These are phyloP conservation scores for Colletotrichum scovillei DNA, from an alignment of 2,329 filamentous ascomycete genomes.

Conservation along the genomic window DNA sequence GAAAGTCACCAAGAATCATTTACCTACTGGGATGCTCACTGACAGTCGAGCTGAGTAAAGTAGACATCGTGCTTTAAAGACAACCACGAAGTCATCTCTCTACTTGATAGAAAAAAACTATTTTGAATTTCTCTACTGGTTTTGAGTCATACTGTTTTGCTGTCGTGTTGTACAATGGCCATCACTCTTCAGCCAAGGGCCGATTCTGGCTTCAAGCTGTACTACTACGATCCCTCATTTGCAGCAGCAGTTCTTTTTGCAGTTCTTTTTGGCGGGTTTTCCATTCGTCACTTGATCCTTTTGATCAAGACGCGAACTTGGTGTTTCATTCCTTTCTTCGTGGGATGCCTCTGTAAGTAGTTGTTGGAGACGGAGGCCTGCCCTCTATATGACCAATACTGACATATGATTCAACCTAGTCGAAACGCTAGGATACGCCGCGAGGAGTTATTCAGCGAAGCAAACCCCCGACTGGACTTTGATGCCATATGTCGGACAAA, in stretches of 20 bases:
- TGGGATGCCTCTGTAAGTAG: conserved; percentile 60
- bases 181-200: too few relatives aligned
- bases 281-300: conserved; percentile 51
- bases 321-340: conserved; percentile 63
- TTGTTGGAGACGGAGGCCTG: not conserved
- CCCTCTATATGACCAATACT: not conserved
- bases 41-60: too few relatives aligned
- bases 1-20: too few relatives aligned
- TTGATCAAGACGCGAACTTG: conserved; percentile 55
- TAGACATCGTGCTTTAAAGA: too few relatives aligned
- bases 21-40: too few relatives aligned
- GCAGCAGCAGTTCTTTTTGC: conserved; percentile 55
- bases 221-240: conserved; percentile 59
- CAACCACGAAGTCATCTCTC: too few relatives aligned
- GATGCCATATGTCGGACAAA: conserved; percentile 53
- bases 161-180: too few relatives aligned
- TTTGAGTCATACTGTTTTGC: too few relatives aligned
- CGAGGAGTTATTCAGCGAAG: conserved; percentile 55
- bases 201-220: conserved; percentile 41
- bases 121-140: too few relatives aligned
- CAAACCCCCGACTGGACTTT: conserved; percentile 52
- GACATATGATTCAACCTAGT: conserved; percentile 44
- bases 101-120: too few relatives aligned
- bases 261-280: conserved; percentile 52
- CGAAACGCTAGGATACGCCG: conserved; percentile 62